These are phyloP conservation scores for Phialemoniopsis sp. DNA, from an alignment of 2,329 filamentous ascomycete species.

Conservation along the genomic window DNA sequence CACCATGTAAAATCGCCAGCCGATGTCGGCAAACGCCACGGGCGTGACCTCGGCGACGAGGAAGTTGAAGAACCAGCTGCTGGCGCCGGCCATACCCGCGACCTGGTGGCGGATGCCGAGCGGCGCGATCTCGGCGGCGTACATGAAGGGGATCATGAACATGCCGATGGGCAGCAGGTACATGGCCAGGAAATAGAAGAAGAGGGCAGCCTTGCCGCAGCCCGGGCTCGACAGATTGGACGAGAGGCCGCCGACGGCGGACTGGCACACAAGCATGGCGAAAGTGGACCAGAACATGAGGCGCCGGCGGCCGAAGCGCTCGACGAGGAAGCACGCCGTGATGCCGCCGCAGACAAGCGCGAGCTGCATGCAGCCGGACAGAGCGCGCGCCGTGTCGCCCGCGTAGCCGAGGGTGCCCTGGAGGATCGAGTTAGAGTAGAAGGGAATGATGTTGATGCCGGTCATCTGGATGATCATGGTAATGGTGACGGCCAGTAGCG, in stretches of 20 bases:
- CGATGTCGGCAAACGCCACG: conserved; percentile 45
- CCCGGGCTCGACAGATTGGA: neutral
- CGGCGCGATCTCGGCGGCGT: neutral
- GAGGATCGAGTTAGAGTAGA: conserved; percentile 20
- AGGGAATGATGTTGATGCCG: neutral
- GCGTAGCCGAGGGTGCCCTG: conserved; percentile 43
- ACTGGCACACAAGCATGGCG: neutral
- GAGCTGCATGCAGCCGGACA: conserved; percentile 19
- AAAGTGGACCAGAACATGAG: conserved; percentile 16
- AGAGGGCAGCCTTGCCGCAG: neutral
- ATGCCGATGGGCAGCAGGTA: neutral
- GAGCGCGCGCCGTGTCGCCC: conserved; percentile 29
- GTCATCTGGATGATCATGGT: neutral
- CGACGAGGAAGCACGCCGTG: conserved; percentile 45
- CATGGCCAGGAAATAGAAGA: conserved; percentile 1
- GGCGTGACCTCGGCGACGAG: conserved; percentile 51
- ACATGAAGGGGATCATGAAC: neutral
- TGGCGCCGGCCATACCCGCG: neutral
- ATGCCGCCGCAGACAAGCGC: conserved; percentile 43
- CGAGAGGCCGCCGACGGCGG: neutral
- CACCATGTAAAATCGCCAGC: conserved; percentile 50
- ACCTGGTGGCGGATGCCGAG: conserved; percentile 1
- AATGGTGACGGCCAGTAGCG: neutral
- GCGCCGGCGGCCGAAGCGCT: conserved; percentile 45
- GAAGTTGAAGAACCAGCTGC: conserved; percentile 23